A percentile compares a stretch with the other conserved stretches of the same genome.
phyloP scores from a whole-genome alignment of 768 basidiomycete genomes.

The Trametes meyenii region DNA sequence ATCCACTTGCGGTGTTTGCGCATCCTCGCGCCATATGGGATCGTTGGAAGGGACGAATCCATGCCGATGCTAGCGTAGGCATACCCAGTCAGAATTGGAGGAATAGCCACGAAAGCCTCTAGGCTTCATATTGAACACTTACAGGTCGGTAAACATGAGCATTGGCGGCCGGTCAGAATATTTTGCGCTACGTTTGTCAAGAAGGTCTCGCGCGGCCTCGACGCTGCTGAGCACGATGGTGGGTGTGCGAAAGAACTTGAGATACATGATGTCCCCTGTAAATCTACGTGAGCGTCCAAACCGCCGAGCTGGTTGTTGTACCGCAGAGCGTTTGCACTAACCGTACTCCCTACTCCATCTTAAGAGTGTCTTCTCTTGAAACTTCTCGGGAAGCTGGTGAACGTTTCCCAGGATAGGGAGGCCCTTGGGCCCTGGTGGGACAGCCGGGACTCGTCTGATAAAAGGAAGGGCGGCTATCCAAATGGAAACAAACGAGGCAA shows the following conservation, averaged over 20 bases:
- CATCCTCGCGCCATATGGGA: conserved; percentile 18
- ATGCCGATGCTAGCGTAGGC: no score
- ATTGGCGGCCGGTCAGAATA: conserved; percentile 33
- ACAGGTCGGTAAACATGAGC: conserved; percentile 18
- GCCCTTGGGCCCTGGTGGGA: conserved; percentile 24
- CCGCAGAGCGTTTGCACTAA: conserved; percentile 3
- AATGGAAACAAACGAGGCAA: no score
- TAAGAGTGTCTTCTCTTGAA: conserved; percentile 10
- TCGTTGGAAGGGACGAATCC: conserved; percentile 2
- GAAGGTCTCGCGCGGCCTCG: conserved; percentile 30
- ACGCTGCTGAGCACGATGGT: conserved; percentile 32
- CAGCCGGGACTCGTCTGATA: no score
- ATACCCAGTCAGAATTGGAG: no score
- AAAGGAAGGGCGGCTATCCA: no score
- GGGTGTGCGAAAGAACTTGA: conserved; percentile 22
- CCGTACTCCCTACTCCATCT: conserved; percentile 20
- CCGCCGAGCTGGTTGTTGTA: no score
- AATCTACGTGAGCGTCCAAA: background rate
- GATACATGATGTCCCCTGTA: conserved; percentile 26
- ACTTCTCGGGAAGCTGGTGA: conserved; percentile 15
- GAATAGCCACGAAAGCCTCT: no score
- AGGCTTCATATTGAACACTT: background rate
- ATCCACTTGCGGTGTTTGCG: conserved; percentile 23
- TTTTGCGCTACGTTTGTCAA: conserved; percentile 31
- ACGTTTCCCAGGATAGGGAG: conserved; percentile 24